These are phyloP conservation scores for apple (Malus domestica) DNA, from an alignment of 306 rosid genomes.

Conservation along the genomic window ASM211411v1 NC_041791.1:12707501-12708000, in stretches of 20 bases:
- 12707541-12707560: too few relatives aligned
- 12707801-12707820: neutral
- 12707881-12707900: constrained; percentile 49
- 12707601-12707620: neutral
- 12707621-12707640: neutral
- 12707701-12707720: neutral
- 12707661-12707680: too few relatives aligned
- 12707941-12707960: constrained; percentile 91
- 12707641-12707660: too few relatives aligned
- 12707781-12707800: neutral
- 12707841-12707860: neutral
- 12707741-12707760: neutral
- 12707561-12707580: neutral
- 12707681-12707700: too few relatives aligned
- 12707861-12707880: constrained; percentile 18
- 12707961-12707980: constrained; percentile 90
- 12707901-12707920: constrained; percentile 96
- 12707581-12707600: neutral
- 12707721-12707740: neutral
- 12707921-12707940: constrained; percentile 82
- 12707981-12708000: constrained; percentile 98
- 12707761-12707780: neutral
- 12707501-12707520: too few relatives aligned
- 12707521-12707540: too few relatives aligned
- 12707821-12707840: neutral